Evolutionary conservation across 352 stramenopile species (phyloP).

Genomic region (Globisporangium cylindrosporum): DNA sequence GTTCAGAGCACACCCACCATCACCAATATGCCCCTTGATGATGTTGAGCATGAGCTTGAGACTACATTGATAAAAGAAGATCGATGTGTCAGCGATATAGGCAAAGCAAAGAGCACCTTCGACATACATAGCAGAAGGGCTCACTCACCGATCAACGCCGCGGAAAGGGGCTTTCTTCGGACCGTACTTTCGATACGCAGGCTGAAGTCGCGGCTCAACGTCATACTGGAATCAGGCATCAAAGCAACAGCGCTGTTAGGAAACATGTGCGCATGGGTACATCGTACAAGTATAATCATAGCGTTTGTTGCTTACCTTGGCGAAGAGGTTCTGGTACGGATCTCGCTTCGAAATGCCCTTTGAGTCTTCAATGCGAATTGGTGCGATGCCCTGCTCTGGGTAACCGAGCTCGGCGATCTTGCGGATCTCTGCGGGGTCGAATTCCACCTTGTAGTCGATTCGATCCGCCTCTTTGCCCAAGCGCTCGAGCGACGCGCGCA

Average conservation of each 20-base stretch:
- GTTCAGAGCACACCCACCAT: slow-evolving; percentile 63
- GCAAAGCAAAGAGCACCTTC: not conserved
- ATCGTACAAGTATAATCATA: not conserved
- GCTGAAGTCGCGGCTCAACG: slow-evolving; percentile 54
- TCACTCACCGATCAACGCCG: slow-evolving; percentile 54
- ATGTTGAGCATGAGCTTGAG: slow-evolving; percentile 78
- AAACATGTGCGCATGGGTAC: not conserved
- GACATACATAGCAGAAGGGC: not conserved
- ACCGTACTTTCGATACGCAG: slow-evolving; percentile 69
- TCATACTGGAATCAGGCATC: slow-evolving; percentile 36
- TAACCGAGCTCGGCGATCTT: slow-evolving; percentile 55
- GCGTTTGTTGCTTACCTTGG: slow-evolving; percentile 28
- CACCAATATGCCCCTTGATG: slow-evolving; percentile 46
- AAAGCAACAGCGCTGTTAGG: not conserved
- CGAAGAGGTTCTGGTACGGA: slow-evolving; percentile 70
- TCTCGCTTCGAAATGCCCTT: slow-evolving; percentile 49
- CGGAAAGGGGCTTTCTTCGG: slow-evolving; percentile 70
- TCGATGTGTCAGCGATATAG: not conserved
- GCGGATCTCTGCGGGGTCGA: slow-evolving; percentile 54
- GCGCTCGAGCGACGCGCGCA: slow-evolving; percentile 62
- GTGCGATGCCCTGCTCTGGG: slow-evolving; percentile 53
- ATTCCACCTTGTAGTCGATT: slow-evolving; percentile 81
- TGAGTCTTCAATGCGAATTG: slow-evolving; percentile 59
- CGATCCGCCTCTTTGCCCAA: slow-evolving; percentile 67
- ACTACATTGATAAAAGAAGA: slow-evolving; percentile 13